Evolutionary conservation across 192 early-diverging fungal species (phyloP).

Genomic region (Coemansia umbellata): DNA sequence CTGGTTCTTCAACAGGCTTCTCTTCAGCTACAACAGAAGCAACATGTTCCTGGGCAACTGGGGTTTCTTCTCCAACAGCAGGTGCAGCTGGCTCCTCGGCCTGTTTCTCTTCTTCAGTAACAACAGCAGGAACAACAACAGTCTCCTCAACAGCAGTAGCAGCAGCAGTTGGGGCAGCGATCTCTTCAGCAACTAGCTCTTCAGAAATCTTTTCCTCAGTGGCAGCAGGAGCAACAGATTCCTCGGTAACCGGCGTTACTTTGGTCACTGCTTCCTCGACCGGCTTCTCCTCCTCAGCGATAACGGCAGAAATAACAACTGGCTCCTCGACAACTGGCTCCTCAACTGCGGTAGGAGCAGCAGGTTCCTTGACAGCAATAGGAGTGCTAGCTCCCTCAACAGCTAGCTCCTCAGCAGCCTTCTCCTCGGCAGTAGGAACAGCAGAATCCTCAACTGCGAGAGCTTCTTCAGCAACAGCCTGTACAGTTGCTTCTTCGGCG

Average conservation of each 20-base stretch:
- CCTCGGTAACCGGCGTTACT: not conserved
- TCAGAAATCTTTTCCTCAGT: not conserved
- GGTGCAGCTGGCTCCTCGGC: not conserved
- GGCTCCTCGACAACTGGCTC: slow-evolving; percentile 8
- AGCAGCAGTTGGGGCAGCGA: not conserved
- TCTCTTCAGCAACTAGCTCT: slow-evolving; percentile 2
- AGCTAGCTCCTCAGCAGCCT: not conserved
- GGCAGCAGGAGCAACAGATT: not conserved
- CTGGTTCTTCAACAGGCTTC: not conserved
- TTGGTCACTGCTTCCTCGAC: not conserved
- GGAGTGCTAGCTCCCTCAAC: not conserved
- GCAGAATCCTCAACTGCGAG: not conserved
- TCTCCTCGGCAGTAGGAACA: not conserved
- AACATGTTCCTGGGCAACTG: not conserved
- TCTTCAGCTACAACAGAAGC: slow-evolving; percentile 5
- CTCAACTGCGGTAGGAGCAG: not conserved
- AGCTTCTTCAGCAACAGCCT: slow-evolving; percentile 1
- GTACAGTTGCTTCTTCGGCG: slow-evolving; percentile 1
- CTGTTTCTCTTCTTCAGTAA: not conserved
- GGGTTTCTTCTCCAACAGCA: not conserved
- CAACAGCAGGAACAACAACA: slow-evolving; percentile 1
- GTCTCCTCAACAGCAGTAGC: slow-evolving; percentile 1
- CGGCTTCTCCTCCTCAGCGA: not conserved
- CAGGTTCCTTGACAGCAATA: slow-evolving; percentile 6
- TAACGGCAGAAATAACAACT: too few relatives aligned